A percentile compares a stretch with the other conserved stretches of the same genome.
Evolutionary conservation across 2,329 filamentous ascomycete genomes (phyloP).

Genomic region (Emergomyces orientalis): DNA sequence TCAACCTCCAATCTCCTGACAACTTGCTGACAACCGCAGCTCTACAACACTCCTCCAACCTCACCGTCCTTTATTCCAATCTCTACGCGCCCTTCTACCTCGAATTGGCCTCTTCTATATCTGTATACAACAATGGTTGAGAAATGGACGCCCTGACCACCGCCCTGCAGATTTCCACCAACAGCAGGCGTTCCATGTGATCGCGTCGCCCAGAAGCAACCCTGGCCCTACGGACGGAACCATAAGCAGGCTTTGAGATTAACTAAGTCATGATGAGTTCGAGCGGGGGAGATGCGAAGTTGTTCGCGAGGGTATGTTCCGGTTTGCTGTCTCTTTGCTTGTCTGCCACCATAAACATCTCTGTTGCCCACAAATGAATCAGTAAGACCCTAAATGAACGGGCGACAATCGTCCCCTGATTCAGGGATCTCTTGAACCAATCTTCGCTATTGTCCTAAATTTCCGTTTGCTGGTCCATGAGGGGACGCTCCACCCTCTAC

Average conservation of each 20-base stretch:
- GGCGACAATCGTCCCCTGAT: background rate
- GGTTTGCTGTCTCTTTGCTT: constrained; percentile 19
- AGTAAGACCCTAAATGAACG: background rate
- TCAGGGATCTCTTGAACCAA: background rate
- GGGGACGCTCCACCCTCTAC: background rate
- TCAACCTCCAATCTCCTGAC: constrained; percentile 3
- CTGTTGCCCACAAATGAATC: background rate
- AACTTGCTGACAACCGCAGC: background rate
- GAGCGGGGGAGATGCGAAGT: constrained; percentile 89
- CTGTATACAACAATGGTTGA: background rate
- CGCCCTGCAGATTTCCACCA: constrained; percentile 11
- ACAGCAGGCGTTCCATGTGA: constrained; percentile 17
- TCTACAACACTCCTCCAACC: background rate
- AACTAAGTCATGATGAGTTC: constrained; percentile 44
- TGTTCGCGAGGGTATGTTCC: constrained; percentile 82
- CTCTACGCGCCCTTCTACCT: background rate
- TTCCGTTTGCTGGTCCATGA: background rate
- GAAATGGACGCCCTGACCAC: constrained; percentile 10
- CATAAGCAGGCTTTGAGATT: constrained; percentile 11
- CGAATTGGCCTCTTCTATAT: background rate
- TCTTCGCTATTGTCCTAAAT: background rate
- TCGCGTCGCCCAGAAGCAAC: constrained; percentile 10
- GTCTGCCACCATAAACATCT: background rate
- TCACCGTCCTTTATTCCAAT: background rate
- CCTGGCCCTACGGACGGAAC: constrained; percentile 1